phyloP scores from a whole-genome alignment of 2,329 filamentous ascomycete species.

The Aspergillus niger region DNA sequence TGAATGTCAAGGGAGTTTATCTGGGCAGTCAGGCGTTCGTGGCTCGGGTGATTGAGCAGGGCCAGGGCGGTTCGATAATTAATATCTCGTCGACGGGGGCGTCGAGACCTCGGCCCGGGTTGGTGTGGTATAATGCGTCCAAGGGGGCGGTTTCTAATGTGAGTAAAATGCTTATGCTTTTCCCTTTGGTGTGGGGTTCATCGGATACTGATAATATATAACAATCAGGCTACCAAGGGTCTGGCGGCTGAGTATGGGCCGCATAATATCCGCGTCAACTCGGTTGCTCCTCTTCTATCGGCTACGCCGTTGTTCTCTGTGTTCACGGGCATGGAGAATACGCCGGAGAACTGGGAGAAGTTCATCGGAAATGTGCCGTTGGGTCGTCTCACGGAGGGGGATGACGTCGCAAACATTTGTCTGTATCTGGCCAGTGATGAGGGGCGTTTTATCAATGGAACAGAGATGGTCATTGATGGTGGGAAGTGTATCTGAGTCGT shows the following conservation, averaged over 20 bases:
- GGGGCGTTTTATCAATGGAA: conserved; percentile 69
- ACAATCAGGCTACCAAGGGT: conserved; percentile 61
- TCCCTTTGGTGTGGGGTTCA: not conserved
- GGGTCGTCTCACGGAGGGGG: conserved; percentile 45
- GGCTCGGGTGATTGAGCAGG: conserved; percentile 41
- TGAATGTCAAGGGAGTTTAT: conserved; percentile 49
- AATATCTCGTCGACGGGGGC: conserved; percentile 50
- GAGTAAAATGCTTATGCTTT: conserved; percentile 9
- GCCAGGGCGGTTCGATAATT: conserved; percentile 45
- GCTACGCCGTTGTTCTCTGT: conserved; percentile 63
- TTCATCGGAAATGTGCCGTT: conserved; percentile 49
- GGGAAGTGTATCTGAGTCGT: conserved; percentile 45
- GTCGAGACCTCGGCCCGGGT: conserved; percentile 43
- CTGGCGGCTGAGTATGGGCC: conserved; percentile 74
- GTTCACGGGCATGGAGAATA: conserved; percentile 47
- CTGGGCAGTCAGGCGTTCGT: conserved; percentile 38
- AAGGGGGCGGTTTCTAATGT: conserved; percentile 50
- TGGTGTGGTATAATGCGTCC: conserved; percentile 51
- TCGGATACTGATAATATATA: not conserved
- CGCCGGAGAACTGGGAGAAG: conserved; percentile 47
- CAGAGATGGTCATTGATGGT: conserved; percentile 68
- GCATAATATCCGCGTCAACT: conserved; percentile 72
- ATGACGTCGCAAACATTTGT: conserved; percentile 70
- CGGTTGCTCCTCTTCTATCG: conserved; percentile 68
- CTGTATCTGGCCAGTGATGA: conserved; percentile 72